A percentile compares a stretch with the other conserved stretches of the same genome.
phyloP scores from a whole-genome alignment of 116 monocot species.

The Cymodocea nodosa region DNA sequence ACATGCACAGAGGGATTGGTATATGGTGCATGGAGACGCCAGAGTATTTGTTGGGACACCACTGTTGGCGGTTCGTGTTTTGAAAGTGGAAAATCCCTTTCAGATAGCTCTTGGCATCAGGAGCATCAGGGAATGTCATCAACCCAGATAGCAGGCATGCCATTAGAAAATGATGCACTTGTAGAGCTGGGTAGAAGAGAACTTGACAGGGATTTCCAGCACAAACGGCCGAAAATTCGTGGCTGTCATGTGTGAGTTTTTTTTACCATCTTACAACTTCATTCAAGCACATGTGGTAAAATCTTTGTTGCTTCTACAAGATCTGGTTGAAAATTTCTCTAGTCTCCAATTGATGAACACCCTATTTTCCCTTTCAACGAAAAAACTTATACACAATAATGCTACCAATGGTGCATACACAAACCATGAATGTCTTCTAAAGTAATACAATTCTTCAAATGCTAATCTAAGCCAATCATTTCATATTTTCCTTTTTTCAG shows the following conservation, averaged over 20 bases:
- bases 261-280: background rate
- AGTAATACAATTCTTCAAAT: background rate
- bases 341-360: no score
- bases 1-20: background rate
- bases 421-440: no score
- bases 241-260: constrained; percentile 2
- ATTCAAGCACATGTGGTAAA: background rate
- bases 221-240: constrained; percentile 5
- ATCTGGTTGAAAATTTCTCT: background rate
- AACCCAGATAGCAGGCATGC: no score
- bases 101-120: background rate
- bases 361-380: no score
- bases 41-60: background rate
- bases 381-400: no score
- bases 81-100: background rate
- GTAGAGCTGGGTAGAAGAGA: constrained; percentile 2
- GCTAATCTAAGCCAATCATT: background rate
- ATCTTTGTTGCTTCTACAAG: background rate
- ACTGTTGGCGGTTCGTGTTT: background rate
- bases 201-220: background rate
- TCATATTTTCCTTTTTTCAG: no score
- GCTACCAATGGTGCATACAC: no score
- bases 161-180: background rate
- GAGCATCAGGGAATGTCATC: background rate
- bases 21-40: background rate